Percentiles rank a stretch among this genome's conserved stretches.
These are phyloP conservation scores for Monosporascus sp. DNA, from an alignment of 2,329 filamentous ascomycete genomes.

Conservation along the genomic window DNA sequence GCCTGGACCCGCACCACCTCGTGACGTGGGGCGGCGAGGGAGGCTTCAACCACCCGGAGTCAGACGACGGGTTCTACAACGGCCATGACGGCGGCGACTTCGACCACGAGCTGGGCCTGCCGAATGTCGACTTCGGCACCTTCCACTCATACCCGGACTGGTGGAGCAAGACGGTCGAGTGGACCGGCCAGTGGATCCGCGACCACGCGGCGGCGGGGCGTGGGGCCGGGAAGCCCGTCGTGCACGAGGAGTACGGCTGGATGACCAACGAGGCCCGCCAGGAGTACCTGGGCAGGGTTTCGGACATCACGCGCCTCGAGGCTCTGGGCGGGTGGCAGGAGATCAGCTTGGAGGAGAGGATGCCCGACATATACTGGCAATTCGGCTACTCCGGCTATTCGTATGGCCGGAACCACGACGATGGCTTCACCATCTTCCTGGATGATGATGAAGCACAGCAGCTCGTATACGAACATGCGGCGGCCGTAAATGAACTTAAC, in stretches of 20 bases:
- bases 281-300: constrained; percentile 37
- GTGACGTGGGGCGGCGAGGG: constrained; percentile 55
- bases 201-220: constrained; percentile 43
- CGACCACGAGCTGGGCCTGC: constrained; percentile 41
- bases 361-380: constrained; percentile 53
- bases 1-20: constrained; percentile 44
- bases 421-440: constrained; percentile 51
- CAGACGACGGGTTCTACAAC: constrained; percentile 40
- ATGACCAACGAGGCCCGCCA: constrained; percentile 41
- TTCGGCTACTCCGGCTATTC: constrained; percentile 46
- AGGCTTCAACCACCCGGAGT: constrained; percentile 40
- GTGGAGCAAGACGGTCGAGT: constrained; percentile 46
- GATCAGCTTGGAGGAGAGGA: constrained; percentile 38
- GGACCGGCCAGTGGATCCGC: constrained; percentile 49
- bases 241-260: constrained; percentile 53
- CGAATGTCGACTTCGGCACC: constrained; percentile 47
- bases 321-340: constrained; percentile 45
- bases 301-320: constrained; percentile 37
- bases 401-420: constrained; percentile 48
- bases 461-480: constrained; percentile 39
- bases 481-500: constrained; percentile 31
- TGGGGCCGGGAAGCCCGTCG: constrained; percentile 43
- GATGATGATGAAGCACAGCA: constrained; percentile 41
- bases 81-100: constrained; percentile 48
- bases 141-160: constrained; percentile 53